Base-by-base conservation (phyloP, 2,329 filamentous ascomycete genomes). In the Pochonia chlamydosporia region DNA sequence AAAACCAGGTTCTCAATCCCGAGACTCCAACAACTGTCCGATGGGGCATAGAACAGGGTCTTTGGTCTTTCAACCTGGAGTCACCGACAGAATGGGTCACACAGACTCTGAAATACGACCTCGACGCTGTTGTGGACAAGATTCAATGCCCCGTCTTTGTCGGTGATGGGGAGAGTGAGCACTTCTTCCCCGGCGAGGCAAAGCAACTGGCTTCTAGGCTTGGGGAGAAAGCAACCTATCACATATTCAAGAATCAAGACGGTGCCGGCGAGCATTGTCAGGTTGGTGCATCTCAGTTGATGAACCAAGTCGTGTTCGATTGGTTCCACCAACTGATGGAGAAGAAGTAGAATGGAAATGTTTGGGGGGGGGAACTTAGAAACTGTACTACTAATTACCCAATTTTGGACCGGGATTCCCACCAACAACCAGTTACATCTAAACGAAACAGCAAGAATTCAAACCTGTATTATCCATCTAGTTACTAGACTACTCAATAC, bases 301-400 rank as follows among this genome's bases (percentile, higher is more conserved):
- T 43, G 36, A 50, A 48, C 13, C 48, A 50, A 21, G 33, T 46
- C 3, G 16, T 50, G 2, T 48, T 50, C 18, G 48, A 48, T 40
- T 52, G 50, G 45, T 44, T 50, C 46, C 43, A 25, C n/a, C n/a
- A n/a, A n/a, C n/a, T n/a, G n/a, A n/a, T n/a, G n/a, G n/a, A n/a
- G n/a, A n/a, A n/a, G n/a, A n/a, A n/a, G n/a, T n/a, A n/a, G n/a
- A n/a, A n/a, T n/a, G n/a, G n/a, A n/a, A n/a, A n/a, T n/a, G n/a
- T n/a, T n/a, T n/a, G n/a, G n/a, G n/a, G n/a, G n/a, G n/a, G n/a
- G n/a, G n/a, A n/a, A n/a, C n/a, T n/a, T n/a, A n/a, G n/a, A n/a
- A n/a, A n/a, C n/a, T n/a, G n/a, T n/a, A n/a, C n/a, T n/a, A n/a
- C n/a, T n/a, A n/a, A n/a, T n/a, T n/a, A n/a, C n/a, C n/a, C n/a